Percentiles rank a stretch among this genome's conserved stretches.
Evolutionary conservation across 768 basidiomycete genomes (phyloP).

Genomic region (Chalciporus chontae): DNA sequence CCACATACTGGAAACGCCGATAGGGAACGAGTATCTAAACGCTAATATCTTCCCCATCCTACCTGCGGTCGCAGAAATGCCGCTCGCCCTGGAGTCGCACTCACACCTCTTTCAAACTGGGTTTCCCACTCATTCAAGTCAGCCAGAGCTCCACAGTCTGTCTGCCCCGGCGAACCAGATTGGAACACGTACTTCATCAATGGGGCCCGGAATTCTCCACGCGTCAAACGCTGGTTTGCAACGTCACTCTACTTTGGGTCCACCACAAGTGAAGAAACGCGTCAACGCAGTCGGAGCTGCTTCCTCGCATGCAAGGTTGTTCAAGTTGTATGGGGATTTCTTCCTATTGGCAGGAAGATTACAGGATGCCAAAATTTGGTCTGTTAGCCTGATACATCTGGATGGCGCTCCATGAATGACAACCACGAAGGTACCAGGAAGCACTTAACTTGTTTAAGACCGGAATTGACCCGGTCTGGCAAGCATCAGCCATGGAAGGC

Average conservation of each 20-base stretch:
- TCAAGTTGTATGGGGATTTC: conserved; percentile 86
- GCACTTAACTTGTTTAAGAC: conserved; percentile 73
- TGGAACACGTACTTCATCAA: conserved; percentile 54
- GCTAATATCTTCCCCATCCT: conserved; percentile 59
- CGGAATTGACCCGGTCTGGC: conserved; percentile 80
- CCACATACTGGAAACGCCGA: conserved; percentile 72
- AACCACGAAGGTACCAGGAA: conserved; percentile 71
- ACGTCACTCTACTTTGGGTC: conserved; percentile 51
- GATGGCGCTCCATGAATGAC: conserved; percentile 13
- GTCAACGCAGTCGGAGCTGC: conserved; percentile 59
- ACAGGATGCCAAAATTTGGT: conserved; percentile 82
- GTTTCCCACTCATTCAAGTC: conserved; percentile 48
- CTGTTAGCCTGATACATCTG: conserved; percentile 20
- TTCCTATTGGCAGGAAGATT: conserved; percentile 84
- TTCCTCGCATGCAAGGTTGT: conserved; percentile 80
- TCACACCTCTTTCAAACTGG: conserved; percentile 41
- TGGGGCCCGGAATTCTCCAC: conserved; percentile 32
- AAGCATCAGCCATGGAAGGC: conserved; percentile 85
- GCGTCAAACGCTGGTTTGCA: conserved; percentile 22
- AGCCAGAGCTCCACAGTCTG: conserved; percentile 47
- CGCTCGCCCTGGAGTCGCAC: conserved; percentile 49
- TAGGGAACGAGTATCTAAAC: conserved; percentile 85
- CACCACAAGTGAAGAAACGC: conserved; percentile 52
- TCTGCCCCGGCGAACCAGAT: conserved; percentile 28
- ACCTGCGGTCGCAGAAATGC: conserved; percentile 59